phyloP scores from a whole-genome alignment of 257 asterid genomes.

The Solanum gandarillasii region DNA sequence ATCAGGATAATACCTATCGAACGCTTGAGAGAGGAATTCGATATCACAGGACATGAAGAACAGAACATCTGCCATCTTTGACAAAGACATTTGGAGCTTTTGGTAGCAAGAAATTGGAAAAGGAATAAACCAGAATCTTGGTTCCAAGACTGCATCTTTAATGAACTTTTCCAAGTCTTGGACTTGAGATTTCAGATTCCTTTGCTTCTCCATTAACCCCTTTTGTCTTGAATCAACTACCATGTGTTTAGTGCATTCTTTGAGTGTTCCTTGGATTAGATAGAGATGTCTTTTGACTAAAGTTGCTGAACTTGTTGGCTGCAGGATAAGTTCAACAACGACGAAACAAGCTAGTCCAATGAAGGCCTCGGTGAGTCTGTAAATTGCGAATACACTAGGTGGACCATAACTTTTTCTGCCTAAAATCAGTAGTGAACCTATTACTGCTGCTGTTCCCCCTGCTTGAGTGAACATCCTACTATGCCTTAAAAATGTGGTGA shows the following conservation, averaged over 20 bases:
- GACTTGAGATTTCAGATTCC: constrained; percentile 14
- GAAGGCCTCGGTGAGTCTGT: constrained; percentile 46
- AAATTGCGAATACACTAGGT: constrained; percentile 50
- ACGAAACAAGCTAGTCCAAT: constrained; percentile 47
- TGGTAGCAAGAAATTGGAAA: constrained; percentile 33
- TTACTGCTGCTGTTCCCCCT: constrained; percentile 55
- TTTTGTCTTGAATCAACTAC: not conserved
- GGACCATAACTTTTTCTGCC: constrained; percentile 54
- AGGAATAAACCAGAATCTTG: constrained; percentile 56
- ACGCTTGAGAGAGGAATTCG: constrained; percentile 16
- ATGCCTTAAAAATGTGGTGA: constrained; percentile 44
- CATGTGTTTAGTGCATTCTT: constrained; percentile 8
- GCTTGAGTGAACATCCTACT: constrained; percentile 62
- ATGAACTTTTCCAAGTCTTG: constrained; percentile 20
- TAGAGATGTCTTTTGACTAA: constrained; percentile 33
- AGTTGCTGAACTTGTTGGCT: constrained; percentile 50
- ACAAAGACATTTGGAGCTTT: constrained; percentile 27
- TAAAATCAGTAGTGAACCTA: constrained; percentile 55
- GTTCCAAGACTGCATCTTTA: constrained; percentile 49
- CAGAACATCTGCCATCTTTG: constrained; percentile 25
- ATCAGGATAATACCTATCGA: constrained; percentile 3
- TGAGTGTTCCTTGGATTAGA: constrained; percentile 15
- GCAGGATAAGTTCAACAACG: constrained; percentile 42
- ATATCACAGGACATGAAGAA: constrained; percentile 22
- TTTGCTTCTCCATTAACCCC: constrained; percentile 19